Percentiles rank a stretch among this genome's conserved stretches.
Evolutionary conservation across 1,284 basidiomycete genomes (phyloP).

Genomic region (Malassezia psittaci): DNA sequence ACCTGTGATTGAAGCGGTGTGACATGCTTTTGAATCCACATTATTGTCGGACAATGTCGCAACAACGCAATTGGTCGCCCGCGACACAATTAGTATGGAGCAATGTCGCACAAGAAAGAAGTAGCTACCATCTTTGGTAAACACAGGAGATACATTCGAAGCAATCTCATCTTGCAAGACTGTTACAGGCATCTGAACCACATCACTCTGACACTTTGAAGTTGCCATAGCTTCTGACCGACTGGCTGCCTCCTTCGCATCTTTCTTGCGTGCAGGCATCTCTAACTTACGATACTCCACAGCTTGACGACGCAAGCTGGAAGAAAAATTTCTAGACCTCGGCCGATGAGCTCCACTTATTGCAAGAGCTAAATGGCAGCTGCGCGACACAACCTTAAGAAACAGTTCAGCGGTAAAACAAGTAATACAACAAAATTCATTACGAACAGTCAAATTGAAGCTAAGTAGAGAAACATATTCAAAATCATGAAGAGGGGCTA

Average conservation of each 20-base stretch:
- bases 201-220: background rate
- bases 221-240: background rate
- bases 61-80: conserved; percentile 35
- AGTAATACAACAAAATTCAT: too few species aligned
- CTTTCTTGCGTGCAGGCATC: conserved; percentile 12
- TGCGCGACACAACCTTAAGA: too few species aligned
- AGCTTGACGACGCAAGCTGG: background rate
- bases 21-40: conserved; percentile 6
- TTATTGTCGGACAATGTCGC: conserved; percentile 32
- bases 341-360: conserved; percentile 12
- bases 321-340: conserved; percentile 15
- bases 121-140: conserved; percentile 25
- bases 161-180: conserved; percentile 13
- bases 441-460: too few species aligned
- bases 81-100: conserved; percentile 35
- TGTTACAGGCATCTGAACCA: background rate
- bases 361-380: background rate
- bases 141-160: conserved; percentile 13
- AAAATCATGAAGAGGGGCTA: too few species aligned
- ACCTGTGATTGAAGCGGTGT: conserved; percentile 53
- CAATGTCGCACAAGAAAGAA: conserved; percentile 35
- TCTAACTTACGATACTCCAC: background rate
- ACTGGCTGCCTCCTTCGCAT: background rate
- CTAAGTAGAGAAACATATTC: too few species aligned
- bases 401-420: too few species aligned